Base-by-base conservation (phyloP, 208 protist genomes). In the Crithidia thermophila region DNA sequence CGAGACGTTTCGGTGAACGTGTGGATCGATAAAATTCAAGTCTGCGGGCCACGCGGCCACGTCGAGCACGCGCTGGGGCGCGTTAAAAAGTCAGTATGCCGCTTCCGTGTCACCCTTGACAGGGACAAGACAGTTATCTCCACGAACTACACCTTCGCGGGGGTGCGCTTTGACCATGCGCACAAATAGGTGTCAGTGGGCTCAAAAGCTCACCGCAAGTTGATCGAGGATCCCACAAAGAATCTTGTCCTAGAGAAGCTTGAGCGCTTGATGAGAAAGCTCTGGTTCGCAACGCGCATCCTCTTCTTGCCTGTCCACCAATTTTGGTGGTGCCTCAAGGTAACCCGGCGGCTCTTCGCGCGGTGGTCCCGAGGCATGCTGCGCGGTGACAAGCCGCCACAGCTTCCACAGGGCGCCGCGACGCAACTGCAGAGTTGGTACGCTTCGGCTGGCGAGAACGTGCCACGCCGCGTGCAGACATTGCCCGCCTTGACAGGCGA, bases 11-110 rank as follows among this genome's bases (percentile, higher is more conserved):
- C 30, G 9, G 39, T 74, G 13, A 72, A 79, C 34, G 59, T 74
- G 3, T 79, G 59, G 55, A 61, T 79, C 16, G 73, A 79, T 33
- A 74, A 74, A 40, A 79, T 79, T 0, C 56, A 72, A 27, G 61
- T 74, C 66, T 53, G 66, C 16, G 66, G 73, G 28, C 7, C 51
- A 18, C 34, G 28, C 18, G 2, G 28, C 8, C 42, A 27, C 27
- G 65, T 78, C 37, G 20, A 59, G 23, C 18, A n/a, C 42, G 53
- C 52, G 30, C 45, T 72, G 10, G n/a, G 14, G 31, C 28, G 42
- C 28, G 47, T 72, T 33, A 53, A 58, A 61, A 20, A 62, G 30
- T 40, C 2, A 36, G 53, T 53, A 3, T 5, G 10, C 4, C 6
- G 30, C 13, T 62, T n/a, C 45, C 9, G 21, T 31, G 43, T 72